These are phyloP conservation scores for Aspergillus sp. DNA, from an alignment of 2,329 filamentous ascomycete species.

Conservation along the genomic window DNA sequence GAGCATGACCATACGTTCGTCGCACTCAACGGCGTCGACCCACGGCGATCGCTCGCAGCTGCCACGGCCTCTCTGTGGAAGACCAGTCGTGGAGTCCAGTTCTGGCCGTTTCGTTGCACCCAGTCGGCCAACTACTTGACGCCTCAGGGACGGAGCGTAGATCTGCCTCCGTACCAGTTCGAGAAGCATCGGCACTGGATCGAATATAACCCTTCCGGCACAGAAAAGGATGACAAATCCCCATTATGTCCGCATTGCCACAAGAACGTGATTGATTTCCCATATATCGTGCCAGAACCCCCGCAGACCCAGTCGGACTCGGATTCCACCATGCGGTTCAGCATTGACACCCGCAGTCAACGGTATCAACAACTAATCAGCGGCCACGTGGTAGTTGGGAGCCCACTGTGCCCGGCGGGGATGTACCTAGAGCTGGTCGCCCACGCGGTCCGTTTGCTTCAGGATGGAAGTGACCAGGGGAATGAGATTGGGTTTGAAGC, in stretches of 20 bases:
- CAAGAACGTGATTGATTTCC: background rate
- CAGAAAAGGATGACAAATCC: background rate
- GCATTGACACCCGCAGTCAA: background rate
- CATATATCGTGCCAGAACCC: background rate
- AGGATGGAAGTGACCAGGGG: background rate
- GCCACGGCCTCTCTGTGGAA: constrained; percentile 23
- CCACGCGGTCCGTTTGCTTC: background rate
- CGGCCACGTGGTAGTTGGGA: constrained; percentile 13
- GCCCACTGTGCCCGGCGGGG: constrained; percentile 11
- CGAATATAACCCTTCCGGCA: constrained; percentile 11
- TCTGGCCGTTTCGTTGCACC: constrained; percentile 28
- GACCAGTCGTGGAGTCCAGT: constrained; percentile 20
- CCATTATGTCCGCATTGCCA: background rate
- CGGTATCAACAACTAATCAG: background rate
- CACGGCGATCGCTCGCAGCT: background rate
- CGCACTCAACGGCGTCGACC: background rate
- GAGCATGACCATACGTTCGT: background rate
- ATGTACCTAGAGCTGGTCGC: constrained; percentile 12
- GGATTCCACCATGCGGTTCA: background rate
- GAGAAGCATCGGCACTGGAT: constrained; percentile 34
- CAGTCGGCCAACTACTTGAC: constrained; percentile 15
- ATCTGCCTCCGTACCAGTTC: constrained; percentile 40
- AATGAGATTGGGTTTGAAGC: background rate
- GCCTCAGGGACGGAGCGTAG: constrained; percentile 14
- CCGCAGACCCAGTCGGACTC: too few relatives aligned